Evolutionary conservation across 306 rosid species (phyloP).

Genomic region (Oemleria cerasiformis): DNA sequence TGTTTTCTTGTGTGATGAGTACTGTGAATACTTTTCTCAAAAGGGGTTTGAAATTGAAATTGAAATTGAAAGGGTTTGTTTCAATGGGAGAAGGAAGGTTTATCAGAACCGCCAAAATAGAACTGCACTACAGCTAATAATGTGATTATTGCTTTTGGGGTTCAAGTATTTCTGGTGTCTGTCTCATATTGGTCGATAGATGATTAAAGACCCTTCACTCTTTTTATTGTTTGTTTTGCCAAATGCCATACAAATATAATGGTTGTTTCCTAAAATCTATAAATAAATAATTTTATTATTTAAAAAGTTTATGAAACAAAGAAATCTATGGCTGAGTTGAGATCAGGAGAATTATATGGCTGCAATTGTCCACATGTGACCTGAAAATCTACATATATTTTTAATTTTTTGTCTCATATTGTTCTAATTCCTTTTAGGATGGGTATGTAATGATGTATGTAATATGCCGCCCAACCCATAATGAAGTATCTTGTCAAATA

Average conservation of each 20-base stretch:
- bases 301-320: neutral
- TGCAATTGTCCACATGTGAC: neutral
- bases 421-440: too few relatives aligned
- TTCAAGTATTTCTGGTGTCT: slow-evolving; percentile 27
- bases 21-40: neutral
- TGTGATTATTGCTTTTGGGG: neutral
- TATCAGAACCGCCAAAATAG: slow-evolving; percentile 33
- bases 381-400: neutral
- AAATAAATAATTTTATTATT: neutral
- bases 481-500: too few relatives aligned
- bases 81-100: slow-evolving; percentile 15
- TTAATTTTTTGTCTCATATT: neutral
- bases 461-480: too few relatives aligned
- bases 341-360: neutral
- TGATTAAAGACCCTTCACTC: neutral
- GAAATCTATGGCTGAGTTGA: neutral
- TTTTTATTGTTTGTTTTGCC: neutral
- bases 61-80: slow-evolving; percentile 3
- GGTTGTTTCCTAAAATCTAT: neutral
- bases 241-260: neutral
- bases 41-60: slow-evolving; percentile 11
- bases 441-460: too few relatives aligned
- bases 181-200: neutral
- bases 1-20: neutral
- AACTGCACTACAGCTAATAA: neutral